These are phyloP conservation scores for Pseudogymnoascus destructans DNA, from an alignment of 2,329 filamentous ascomycete genomes.

Conservation along the genomic window DNA sequence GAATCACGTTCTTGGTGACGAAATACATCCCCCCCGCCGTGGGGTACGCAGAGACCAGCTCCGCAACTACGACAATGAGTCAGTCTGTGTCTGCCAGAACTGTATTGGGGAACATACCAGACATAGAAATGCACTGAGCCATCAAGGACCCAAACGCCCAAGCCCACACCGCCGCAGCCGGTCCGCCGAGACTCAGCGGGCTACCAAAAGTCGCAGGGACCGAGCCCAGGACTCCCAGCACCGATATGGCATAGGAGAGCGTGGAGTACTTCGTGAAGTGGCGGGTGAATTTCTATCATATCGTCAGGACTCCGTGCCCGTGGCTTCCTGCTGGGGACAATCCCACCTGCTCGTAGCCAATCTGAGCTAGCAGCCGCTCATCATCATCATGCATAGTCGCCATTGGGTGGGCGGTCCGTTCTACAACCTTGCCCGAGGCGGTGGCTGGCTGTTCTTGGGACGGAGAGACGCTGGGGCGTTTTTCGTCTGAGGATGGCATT, in stretches of 20 bases:
- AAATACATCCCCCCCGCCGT: slow-evolving; percentile 58
- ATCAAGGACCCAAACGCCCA: slow-evolving; percentile 52
- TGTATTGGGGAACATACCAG: slow-evolving; percentile 28
- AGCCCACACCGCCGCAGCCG: slow-evolving; percentile 51
- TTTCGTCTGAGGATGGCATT: slow-evolving; percentile 1
- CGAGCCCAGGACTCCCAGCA: slow-evolving; percentile 50
- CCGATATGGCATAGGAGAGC: slow-evolving; percentile 52
- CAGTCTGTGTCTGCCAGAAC: background rate
- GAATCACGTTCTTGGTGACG: slow-evolving; percentile 52
- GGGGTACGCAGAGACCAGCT: slow-evolving; percentile 52
- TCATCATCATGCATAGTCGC: slow-evolving; percentile 44
- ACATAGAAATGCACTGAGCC: slow-evolving; percentile 51
- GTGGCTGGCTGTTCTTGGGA: background rate
- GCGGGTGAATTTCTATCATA: slow-evolving; percentile 40
- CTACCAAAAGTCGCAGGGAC: slow-evolving; percentile 49
- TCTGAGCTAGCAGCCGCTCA: slow-evolving; percentile 44
- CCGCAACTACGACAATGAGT: slow-evolving; percentile 35
- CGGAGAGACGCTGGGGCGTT: background rate
- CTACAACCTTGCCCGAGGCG: background rate
- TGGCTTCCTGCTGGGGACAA: background rate
- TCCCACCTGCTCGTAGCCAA: slow-evolving; percentile 48
- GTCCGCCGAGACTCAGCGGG: slow-evolving; percentile 45
- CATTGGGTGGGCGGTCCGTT: slow-evolving; percentile 24
- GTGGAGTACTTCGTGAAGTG: slow-evolving; percentile 57
- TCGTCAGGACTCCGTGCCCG: background rate